Evolutionary conservation across 2,329 filamentous ascomycete species (phyloP).

Genomic region (Nemania sp.): DNA sequence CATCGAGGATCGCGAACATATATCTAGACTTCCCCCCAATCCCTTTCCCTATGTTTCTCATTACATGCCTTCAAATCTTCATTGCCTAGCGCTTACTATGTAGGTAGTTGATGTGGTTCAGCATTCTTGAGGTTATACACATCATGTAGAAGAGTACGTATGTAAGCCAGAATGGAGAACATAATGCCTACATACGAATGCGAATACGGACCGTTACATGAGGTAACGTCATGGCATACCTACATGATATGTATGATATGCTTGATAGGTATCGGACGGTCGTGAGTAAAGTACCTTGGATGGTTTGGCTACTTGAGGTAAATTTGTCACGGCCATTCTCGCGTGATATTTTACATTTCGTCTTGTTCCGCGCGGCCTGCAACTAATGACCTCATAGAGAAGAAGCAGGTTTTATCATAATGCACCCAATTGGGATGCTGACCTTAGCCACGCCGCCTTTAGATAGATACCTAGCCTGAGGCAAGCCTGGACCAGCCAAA

Average conservation of each 20-base stretch:
- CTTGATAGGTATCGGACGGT: background rate
- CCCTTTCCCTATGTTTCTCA: background rate
- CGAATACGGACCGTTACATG: background rate
- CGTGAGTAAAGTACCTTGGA: no score
- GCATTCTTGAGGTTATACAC: background rate
- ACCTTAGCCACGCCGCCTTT: no score
- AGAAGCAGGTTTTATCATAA: no score
- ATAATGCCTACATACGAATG: conserved; percentile 4
- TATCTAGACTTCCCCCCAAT: background rate
- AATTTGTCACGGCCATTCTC: background rate
- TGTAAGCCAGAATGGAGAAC: background rate
- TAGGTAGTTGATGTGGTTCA: background rate
- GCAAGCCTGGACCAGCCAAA: no score
- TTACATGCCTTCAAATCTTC: background rate
- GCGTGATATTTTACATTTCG: background rate
- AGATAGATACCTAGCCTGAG: no score
- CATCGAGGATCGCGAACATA: conserved; percentile 54
- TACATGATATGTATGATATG: background rate
- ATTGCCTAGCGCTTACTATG: background rate
- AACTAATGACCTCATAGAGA: no score
- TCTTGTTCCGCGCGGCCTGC: no score
- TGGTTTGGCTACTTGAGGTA: background rate
- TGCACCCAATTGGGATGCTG: no score
- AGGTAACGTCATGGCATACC: background rate
- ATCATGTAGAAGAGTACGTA: background rate